Base-by-base conservation (phyloP, 352 stramenopile genomes). In the Aphanomyces stellatus region DNA sequence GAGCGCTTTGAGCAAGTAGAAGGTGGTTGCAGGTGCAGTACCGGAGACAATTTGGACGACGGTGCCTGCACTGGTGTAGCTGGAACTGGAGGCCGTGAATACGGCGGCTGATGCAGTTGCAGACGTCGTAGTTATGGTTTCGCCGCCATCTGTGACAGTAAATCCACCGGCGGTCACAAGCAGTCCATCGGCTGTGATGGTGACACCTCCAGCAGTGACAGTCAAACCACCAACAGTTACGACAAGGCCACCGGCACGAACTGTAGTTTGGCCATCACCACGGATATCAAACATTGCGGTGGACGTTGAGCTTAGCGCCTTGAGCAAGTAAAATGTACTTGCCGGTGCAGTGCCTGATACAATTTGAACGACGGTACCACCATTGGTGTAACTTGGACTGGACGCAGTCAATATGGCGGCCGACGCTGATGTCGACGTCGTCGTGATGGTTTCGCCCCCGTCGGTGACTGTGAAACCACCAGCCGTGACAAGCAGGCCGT, bases 321-420 rank as follows among this genome's bases (percentile, higher is more conserved):
- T 77, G 19, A 92, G 62, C 43, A 92, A 72, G 27, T 78, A 76
- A 61, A 88, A 88, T n/a, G 62, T 46, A 5, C 28, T 17, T 5
- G 24, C 46, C n/a, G 76, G 77, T 33, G 72, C 37, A 24, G 61
- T 42, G 22, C 46, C 33, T 25, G 65, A 59, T 25, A 62, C 48
- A 34, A 69, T 25, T 65, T 79, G 59, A 35, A 81, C 19, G 5
- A 73, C 34, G 33, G 72, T 71, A 15, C 65, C 61, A n/a, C 64
- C 71, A 42, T 74, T n/a, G 10, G 37, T 17, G 17, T 17, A 81
- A 24, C 66, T 35, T 13, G 49, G 53, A 13, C 67, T 64, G 13
- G 64, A 67, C 2, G 76, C 62, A 37, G 75, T 19, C 27, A 80
- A 51, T 0, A 63, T 73, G 2, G 82, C 42, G 3, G 67, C 69